Evolutionary conservation across 1,284 basidiomycete species (phyloP), one percentile per base, ranked within the genome.

Genomic region (Trametes hirsuta): DNA sequence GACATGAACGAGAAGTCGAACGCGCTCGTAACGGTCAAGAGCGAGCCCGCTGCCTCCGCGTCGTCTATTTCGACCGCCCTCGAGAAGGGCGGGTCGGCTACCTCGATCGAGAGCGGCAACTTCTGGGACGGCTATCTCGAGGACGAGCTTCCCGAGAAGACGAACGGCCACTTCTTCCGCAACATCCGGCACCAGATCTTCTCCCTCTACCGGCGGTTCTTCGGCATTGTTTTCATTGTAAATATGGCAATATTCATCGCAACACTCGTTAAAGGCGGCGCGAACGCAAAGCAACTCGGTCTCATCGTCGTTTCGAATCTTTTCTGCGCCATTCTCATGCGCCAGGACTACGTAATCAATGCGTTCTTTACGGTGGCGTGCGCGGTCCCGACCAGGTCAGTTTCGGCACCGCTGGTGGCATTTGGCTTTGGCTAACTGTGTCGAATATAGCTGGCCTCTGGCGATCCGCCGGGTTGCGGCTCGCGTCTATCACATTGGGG

Each of bases 271-370:
- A 74, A 73, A 47, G 79, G 75, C 9, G 74, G 66, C 12, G 68
- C 76, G n/a, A 77, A 80, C 64, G 76, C 84, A 4, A 73, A 79
- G 47, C 69, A 80, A 42, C 72, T 85, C 14, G 82, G 79, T 18
- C 73, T 80, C 37, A 77, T 82, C 59, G 81, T 82, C 22, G 74
- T 84, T 21, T 74, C 80, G 9, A 85, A 86, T 62, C 71, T 85
- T 14, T 83, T 84, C 65, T 78, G 76, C 49, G 79, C 83, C 8
- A 81, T 86, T 53, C 72, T 85, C n/a, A 84, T 87, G 81, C 79
- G 84, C 25, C 84, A 86, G 69, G 84, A 85, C 69, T 82, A 85
- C 62, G 81, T 86, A 24, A 79, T 85, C 65, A 84, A 86, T 63
- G 74, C 77, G 0, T 82, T 85, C 68, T 85, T 84, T 74, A 79